These are phyloP conservation scores for Gracilaria vermiculophylla DNA, from an alignment of 23 red algal genomes.

Conservation along the genomic window DNA sequence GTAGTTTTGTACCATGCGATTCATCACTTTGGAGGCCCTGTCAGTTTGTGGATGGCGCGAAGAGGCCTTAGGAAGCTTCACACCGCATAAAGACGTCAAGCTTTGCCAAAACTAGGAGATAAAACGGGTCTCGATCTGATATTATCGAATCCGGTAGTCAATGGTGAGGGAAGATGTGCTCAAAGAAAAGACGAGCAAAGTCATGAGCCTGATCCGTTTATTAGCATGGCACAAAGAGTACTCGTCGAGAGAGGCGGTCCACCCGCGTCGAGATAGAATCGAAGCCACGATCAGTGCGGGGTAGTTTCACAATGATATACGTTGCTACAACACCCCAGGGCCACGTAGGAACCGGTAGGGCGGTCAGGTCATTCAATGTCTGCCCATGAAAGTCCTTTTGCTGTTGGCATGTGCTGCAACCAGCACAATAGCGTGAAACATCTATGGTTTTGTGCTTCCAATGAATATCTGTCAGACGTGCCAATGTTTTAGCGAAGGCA, in stretches of 20 bases:
- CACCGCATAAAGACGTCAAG: too few species aligned
- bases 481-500: conserved; percentile 5
- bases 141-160: too few species aligned
- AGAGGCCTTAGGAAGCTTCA: too few species aligned
- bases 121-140: too few species aligned
- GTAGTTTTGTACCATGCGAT: too few species aligned
- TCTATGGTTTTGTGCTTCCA: conserved; percentile 29
- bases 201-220: too few species aligned
- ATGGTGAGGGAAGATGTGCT: not conserved
- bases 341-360: not conserved
- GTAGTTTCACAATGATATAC: conserved; percentile 18
- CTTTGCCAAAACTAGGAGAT: too few species aligned
- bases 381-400: not conserved
- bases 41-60: too few species aligned
- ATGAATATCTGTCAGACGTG: not conserved
- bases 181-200: not conserved
- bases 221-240: not conserved
- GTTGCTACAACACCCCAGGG: not conserved
- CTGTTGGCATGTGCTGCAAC: conserved; percentile 12
- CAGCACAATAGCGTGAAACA: not conserved
- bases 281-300: not conserved
- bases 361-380: not conserved
- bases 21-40: too few species aligned
- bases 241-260: conserved; percentile 5
- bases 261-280: conserved; percentile 1